Percentiles rank a stretch among this genome's conserved stretches.
Evolutionary conservation across 805 yeast species (phyloP).

Genomic region (Candida awuae): DNA sequence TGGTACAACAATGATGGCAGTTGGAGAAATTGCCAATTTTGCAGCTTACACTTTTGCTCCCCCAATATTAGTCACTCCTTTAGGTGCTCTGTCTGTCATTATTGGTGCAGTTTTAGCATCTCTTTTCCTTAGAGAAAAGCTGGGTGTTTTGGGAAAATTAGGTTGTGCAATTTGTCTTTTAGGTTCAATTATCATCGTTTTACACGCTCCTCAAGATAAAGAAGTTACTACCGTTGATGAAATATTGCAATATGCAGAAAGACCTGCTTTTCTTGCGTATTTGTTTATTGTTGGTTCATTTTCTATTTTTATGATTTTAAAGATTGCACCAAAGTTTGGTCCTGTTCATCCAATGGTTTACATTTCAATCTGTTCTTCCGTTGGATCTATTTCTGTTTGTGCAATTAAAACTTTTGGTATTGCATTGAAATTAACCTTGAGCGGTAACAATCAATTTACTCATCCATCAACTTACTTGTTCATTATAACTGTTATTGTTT

Average conservation of each 20-base stretch:
- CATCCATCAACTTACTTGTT: constrained; percentile 80
- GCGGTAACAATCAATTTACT: constrained; percentile 82
- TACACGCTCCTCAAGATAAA: constrained; percentile 93
- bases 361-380: constrained; percentile 81
- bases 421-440: constrained; percentile 74
- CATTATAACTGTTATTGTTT: constrained; percentile 65
- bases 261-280: constrained; percentile 69
- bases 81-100: constrained; percentile 84
- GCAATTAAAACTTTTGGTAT: constrained; percentile 90
- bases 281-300: constrained; percentile 55
- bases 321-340: constrained; percentile 75
- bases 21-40: constrained; percentile 86
- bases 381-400: constrained; percentile 87
- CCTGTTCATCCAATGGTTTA: constrained; percentile 79
- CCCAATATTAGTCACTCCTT: constrained; percentile 83
- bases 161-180: constrained; percentile 87
- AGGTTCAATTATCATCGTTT: constrained; percentile 80
- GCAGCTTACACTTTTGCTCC: constrained; percentile 96
- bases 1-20: constrained; percentile 83
- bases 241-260: constrained; percentile 68
- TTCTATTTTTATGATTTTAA: constrained; percentile 71
- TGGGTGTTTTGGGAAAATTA: constrained; percentile 81
- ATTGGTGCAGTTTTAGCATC: constrained; percentile 91
- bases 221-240: constrained; percentile 85
- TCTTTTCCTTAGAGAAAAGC: constrained; percentile 72